Conservation (phyloP, 192 early-diverging fungal genomes). For the Chytriomyces sp. region DNA sequence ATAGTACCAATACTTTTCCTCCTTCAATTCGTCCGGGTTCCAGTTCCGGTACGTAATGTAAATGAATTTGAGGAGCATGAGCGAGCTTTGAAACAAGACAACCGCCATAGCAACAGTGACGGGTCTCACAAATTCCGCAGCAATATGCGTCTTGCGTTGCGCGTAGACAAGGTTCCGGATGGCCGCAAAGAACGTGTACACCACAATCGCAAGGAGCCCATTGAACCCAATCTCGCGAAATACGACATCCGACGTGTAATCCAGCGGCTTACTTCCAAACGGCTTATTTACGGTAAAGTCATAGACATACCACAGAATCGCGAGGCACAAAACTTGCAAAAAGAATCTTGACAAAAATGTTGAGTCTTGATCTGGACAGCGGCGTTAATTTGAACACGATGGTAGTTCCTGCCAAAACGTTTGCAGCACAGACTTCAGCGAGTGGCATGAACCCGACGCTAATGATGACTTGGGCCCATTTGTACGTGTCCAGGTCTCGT, state of each 20-base stretch:
- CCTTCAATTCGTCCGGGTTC: conserved; percentile 12
- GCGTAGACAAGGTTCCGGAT: background rate
- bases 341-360: background rate
- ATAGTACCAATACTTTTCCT: conserved; percentile 18
- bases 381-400: background rate
- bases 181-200: background rate
- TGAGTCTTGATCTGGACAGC: background rate
- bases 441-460: conserved; percentile 16
- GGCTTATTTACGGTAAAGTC: conserved; percentile 19
- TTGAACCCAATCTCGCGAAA: conserved; percentile 20
- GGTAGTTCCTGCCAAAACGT: background rate
- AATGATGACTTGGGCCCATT: conserved; percentile 5
- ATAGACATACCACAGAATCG: background rate
- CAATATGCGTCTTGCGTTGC: background rate
- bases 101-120: background rate
- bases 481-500: background rate
- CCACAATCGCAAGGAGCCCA: background rate
- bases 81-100: background rate
- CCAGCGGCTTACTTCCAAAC: background rate
- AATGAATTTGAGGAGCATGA: conserved; percentile 8
- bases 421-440: background rate
- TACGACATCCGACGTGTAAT: background rate
- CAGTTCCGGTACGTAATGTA: conserved; percentile 23
- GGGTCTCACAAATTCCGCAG: background rate
- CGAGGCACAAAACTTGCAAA: background rate